Conservation (phyloP, 1,284 basidiomycete genomes). For the Leccinum griseonigrum region DNA sequence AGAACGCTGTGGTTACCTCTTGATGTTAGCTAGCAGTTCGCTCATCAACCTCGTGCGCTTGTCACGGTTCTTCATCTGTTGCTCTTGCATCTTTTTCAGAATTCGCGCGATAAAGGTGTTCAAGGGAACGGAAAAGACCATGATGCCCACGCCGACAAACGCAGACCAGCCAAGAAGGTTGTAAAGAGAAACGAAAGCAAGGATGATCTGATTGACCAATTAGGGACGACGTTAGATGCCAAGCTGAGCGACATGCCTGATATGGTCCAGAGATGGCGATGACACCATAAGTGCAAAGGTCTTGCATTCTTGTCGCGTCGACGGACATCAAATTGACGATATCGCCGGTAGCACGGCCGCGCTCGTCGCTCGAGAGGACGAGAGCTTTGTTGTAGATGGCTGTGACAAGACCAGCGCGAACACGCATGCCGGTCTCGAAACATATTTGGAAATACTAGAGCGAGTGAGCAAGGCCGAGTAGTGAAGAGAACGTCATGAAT, state of each 20-base stretch:
- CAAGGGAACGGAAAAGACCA: constrained; percentile 80
- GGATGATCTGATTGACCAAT: constrained; percentile 53
- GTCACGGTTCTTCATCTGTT: constrained; percentile 92
- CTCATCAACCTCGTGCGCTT: constrained; percentile 75
- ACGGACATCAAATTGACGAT: constrained; percentile 95
- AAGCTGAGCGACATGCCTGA: constrained; percentile 42
- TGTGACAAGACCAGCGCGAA: constrained; percentile 84
- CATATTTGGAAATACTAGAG: constrained; percentile 77
- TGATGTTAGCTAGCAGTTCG: constrained; percentile 87
- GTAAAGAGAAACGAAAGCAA: constrained; percentile 91
- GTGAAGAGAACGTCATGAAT: constrained; percentile 6
- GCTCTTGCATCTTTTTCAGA: constrained; percentile 78
- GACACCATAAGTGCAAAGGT: constrained; percentile 80
- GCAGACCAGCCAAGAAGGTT: constrained; percentile 89
- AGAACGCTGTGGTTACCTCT: constrained; percentile 48
- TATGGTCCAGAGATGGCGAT: constrained; percentile 70
- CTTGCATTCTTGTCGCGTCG: constrained; percentile 82
- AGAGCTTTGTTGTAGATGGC: constrained; percentile 87
- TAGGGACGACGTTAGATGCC: background rate
- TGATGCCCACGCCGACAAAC: constrained; percentile 90
- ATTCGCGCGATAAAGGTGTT: constrained; percentile 77
- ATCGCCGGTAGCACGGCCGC: constrained; percentile 79
- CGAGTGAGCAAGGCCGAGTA: background rate
- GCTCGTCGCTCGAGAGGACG: constrained; percentile 82
- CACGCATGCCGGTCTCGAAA: constrained; percentile 88